Base-by-base conservation (phyloP, 1,284 basidiomycete species). In the Pisolithus thermaeus region DNA sequence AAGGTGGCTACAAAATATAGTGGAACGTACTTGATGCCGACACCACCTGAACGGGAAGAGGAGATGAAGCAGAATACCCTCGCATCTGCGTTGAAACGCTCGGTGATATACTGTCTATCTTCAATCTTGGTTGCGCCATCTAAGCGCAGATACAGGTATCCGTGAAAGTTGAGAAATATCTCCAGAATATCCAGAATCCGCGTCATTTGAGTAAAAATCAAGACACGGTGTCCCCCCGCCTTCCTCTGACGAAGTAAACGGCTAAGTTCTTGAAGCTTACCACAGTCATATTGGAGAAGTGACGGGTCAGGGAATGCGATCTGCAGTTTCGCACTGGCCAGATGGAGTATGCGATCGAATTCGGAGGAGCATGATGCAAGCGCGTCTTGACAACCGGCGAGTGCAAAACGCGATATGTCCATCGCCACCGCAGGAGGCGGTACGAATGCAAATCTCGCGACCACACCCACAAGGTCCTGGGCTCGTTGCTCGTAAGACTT, bases 201-300 rank as follows among this genome's bases (percentile, higher is more conserved):
- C 22, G 95, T 97, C 95, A 98, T 98, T 64, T 98, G 95, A 0
- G 95, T 98, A 68, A 98, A 98, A 60, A 98, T 96, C 46, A 98
- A 77, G 22, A 92, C 80, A 1, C 95, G 87, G 65, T 97, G 94
- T 0, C 92, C 92, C 3, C 83, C 91, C 0, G 82, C 82, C 63
- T 95, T 93, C 65, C 86, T 87, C 62, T 90, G 83, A 22, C 92
- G 83, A 41, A 98, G 77, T 30, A 98, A 76, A 23, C 74, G 72
- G 30, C 85, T 81, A 3, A 98, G 81, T 56, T 87, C 80, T 64
- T 97, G 95, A 16, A 98, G 78, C 68, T 98, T 98, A 46, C 95
- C 95, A 61, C 96, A 97, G 68, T 98, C 95, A 68, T 95, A 98
- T 65, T 97, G 95, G 5, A 97, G 76, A 25, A 97, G 75, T 0